These are phyloP conservation scores for Auriculariales sp. DNA, from an alignment of 768 basidiomycete species.

Conservation along the genomic window DNA sequence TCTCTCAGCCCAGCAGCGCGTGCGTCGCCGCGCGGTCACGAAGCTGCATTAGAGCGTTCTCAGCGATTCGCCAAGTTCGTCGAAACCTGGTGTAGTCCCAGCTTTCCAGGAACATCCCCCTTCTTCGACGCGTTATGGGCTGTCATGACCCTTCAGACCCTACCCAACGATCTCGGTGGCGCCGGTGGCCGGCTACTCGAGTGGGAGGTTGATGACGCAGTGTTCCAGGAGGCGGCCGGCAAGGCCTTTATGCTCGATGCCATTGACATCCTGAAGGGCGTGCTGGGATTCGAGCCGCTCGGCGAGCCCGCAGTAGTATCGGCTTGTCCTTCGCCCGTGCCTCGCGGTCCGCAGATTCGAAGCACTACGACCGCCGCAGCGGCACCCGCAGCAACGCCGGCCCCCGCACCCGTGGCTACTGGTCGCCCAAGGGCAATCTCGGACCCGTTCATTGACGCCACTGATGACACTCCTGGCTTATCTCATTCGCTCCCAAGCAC, in stretches of 20 bases:
- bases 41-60: slow-evolving; percentile 66
- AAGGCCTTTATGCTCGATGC: slow-evolving; percentile 92
- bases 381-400: slow-evolving; percentile 40
- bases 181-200: slow-evolving; percentile 57
- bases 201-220: slow-evolving; percentile 91
- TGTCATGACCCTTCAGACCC: slow-evolving; percentile 62
- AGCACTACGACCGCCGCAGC: slow-evolving; percentile 21
- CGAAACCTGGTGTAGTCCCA: slow-evolving; percentile 68
- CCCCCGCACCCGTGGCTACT: slow-evolving; percentile 57
- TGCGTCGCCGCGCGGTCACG: slow-evolving; percentile 41
- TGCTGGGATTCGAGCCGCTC: too few species aligned
- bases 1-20: slow-evolving; percentile 66
- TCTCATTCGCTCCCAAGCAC: slow-evolving; percentile 42
- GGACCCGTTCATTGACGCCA: slow-evolving; percentile 44
- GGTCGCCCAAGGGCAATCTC: slow-evolving; percentile 31
- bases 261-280: slow-evolving; percentile 80
- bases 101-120: slow-evolving; percentile 80
- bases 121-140: slow-evolving; percentile 70
- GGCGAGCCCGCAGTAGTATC: too few species aligned
- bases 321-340: not conserved
- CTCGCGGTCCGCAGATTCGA: slow-evolving; percentile 3
- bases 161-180: slow-evolving; percentile 70
- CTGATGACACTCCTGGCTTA: slow-evolving; percentile 52
- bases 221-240: slow-evolving; percentile 86
- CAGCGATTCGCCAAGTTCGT: slow-evolving; percentile 66